phyloP scores from a whole-genome alignment of 768 basidiomycete species.

The Boletus vinaceobasis region DNA sequence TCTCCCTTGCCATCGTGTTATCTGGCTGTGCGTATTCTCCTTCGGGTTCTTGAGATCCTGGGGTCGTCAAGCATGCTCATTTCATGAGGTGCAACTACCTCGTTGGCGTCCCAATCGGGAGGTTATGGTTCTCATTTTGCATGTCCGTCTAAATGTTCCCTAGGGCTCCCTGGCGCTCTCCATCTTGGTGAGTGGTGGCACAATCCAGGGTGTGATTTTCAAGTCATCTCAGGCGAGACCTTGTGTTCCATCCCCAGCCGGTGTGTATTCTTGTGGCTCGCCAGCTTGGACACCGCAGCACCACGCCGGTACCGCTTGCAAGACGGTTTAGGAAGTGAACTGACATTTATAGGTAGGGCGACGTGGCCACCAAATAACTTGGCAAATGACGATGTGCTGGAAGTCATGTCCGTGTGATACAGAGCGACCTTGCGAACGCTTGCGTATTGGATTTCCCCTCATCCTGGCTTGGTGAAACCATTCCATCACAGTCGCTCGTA shows the following conservation, averaged over 20 bases:
- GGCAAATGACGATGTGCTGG: constrained; percentile 7
- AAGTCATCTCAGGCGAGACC: constrained; percentile 2
- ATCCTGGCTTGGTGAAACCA: constrained; percentile 1
- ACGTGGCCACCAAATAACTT: constrained; percentile 8
- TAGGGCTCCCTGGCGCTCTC: neutral
- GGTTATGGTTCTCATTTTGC: neutral
- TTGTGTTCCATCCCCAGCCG: neutral
- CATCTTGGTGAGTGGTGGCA: neutral
- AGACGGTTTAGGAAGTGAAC: constrained; percentile 14
- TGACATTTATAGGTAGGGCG: constrained; percentile 15
- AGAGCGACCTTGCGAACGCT: constrained; percentile 5
- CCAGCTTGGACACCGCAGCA: neutral
- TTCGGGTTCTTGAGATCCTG: constrained; percentile 17
- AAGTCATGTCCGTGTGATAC: constrained; percentile 29
- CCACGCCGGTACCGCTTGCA: constrained; percentile 23
- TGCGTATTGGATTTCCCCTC: constrained; percentile 1
- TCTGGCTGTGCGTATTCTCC: constrained; percentile 26
- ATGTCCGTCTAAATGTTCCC: constrained; percentile 1
- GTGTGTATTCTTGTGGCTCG: neutral
- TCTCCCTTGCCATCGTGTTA: constrained; percentile 9
- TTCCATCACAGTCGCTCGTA: neutral
- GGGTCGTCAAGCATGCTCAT: constrained; percentile 12
- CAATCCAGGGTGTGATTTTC: constrained; percentile 1
- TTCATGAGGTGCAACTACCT: constrained; percentile 17
- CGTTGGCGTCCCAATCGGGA: constrained; percentile 4